Evolutionary conservation across 768 basidiomycete genomes (phyloP).

Genomic region (Phylloporus rhodoxanthus): DNA sequence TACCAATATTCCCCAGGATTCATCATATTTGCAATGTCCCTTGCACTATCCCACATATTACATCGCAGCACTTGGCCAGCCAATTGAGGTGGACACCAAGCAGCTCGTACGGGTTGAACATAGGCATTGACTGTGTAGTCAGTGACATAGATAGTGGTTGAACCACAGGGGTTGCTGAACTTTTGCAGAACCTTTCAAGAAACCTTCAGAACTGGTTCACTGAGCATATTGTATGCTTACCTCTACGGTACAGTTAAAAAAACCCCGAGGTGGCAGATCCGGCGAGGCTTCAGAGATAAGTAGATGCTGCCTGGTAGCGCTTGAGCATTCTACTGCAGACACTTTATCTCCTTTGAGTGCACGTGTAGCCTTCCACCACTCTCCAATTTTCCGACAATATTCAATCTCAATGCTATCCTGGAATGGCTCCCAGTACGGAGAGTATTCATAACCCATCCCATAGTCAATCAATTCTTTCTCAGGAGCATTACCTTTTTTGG

Average conservation of each 20-base stretch:
- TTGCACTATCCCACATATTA: slow-evolving; percentile 55
- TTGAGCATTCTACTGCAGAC: slow-evolving; percentile 11
- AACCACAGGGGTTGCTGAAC: slow-evolving; percentile 33
- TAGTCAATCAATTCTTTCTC: slow-evolving; percentile 25
- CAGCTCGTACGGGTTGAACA: slow-evolving; percentile 30
- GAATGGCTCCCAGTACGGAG: slow-evolving; percentile 42
- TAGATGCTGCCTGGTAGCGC: slow-evolving; percentile 34
- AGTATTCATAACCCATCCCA: slow-evolving; percentile 37
- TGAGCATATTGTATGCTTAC: slow-evolving; percentile 30
- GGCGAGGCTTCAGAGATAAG: slow-evolving; percentile 49
- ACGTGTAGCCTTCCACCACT: slow-evolving; percentile 44
- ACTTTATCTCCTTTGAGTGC: slow-evolving; percentile 15
- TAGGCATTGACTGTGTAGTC: slow-evolving; percentile 51
- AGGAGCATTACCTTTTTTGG: slow-evolving; percentile 35
- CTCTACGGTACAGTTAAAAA: slow-evolving; percentile 61
- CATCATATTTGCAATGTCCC: slow-evolving; percentile 38
- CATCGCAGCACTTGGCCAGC: slow-evolving; percentile 44
- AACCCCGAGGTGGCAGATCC: slow-evolving; percentile 39
- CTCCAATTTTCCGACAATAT: slow-evolving; percentile 40
- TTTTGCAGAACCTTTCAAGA: slow-evolving; percentile 44
- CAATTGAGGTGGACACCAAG: slow-evolving; percentile 46
- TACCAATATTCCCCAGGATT: slow-evolving; percentile 44
- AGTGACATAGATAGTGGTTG: slow-evolving; percentile 54
- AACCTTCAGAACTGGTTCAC: neutral
- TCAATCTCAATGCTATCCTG: slow-evolving; percentile 33